These are phyloP conservation scores for Ceratocystis cacaofunesta DNA, from an alignment of 2,329 filamentous ascomycete species.

Conservation along the genomic window DNA sequence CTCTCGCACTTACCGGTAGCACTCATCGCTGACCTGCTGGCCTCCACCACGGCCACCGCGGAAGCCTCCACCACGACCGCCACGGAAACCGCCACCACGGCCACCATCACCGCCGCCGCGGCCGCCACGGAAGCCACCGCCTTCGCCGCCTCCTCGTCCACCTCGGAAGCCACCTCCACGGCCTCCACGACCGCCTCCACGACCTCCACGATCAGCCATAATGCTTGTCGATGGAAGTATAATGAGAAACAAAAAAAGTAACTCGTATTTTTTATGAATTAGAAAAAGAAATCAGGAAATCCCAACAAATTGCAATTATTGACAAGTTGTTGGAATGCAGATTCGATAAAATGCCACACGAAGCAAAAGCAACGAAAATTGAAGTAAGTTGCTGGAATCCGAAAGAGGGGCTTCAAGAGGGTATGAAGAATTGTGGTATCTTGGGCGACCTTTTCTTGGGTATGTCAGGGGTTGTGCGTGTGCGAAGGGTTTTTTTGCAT, in stretches of 20 bases:
- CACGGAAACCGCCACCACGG: conserved; percentile 19
- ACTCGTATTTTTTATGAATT: background rate
- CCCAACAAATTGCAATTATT: background rate
- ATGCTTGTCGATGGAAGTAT: background rate
- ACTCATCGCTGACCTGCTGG: conserved; percentile 19
- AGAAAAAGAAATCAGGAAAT: background rate
- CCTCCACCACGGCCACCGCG: conserved; percentile 19
- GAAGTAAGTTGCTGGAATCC: background rate
- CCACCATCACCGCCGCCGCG: conserved; percentile 18
- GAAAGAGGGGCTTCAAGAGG: background rate
- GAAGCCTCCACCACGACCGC: conserved; percentile 18
- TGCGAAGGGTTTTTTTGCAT: too few relatives aligned
- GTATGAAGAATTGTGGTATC: background rate
- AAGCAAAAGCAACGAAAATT: background rate
- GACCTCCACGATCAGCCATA: conserved; percentile 14
- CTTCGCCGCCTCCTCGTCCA: conserved; percentile 20
- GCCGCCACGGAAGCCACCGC: conserved; percentile 18
- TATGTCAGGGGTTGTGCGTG: background rate
- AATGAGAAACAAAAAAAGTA: background rate
- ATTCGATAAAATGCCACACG: background rate
- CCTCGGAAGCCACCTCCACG: conserved; percentile 16
- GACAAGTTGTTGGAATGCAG: background rate
- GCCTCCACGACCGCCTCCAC: conserved; percentile 13
- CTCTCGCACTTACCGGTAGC: conserved; percentile 16
- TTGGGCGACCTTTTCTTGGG: background rate